Evolutionary conservation across 495 filamentous ascomycete species (phyloP).

Genomic region (Annulohypoxylon bovei): DNA sequence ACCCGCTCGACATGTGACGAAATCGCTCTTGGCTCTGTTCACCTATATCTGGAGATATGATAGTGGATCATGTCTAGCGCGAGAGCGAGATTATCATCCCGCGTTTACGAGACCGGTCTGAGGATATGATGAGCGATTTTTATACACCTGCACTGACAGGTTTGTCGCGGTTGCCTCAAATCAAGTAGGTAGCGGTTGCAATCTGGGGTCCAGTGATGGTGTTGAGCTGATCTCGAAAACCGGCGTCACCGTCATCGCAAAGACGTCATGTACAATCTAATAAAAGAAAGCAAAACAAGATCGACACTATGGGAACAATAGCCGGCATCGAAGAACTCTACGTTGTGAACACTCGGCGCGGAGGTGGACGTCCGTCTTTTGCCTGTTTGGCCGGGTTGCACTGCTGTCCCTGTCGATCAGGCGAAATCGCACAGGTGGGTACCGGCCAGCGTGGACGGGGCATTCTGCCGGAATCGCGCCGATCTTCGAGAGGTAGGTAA

Average conservation of each 20-base stretch:
- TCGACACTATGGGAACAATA: neutral
- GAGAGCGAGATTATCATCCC: slow-evolving; percentile 11
- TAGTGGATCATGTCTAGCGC: slow-evolving; percentile 5
- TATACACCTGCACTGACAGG: neutral
- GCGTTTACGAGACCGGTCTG: neutral
- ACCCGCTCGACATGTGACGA: slow-evolving; percentile 25
- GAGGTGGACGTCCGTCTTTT: slow-evolving; percentile 9
- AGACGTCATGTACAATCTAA: neutral
- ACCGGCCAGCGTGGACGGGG: neutral
- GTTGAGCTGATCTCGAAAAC: neutral
- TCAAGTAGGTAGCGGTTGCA: neutral
- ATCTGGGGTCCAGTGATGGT: neutral
- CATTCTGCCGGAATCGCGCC: slow-evolving; percentile 8
- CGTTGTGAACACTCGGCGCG: neutral
- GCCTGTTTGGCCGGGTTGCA: slow-evolving; percentile 18
- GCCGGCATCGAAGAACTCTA: neutral
- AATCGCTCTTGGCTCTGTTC: slow-evolving; percentile 20
- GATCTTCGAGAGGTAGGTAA: neutral
- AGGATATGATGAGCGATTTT: neutral
- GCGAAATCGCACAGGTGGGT: neutral
- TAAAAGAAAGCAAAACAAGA: neutral
- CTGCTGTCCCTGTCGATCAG: slow-evolving; percentile 12
- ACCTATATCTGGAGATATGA: slow-evolving; percentile 9
- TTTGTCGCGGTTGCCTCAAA: neutral
- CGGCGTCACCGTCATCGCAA: neutral